phyloP scores from a whole-genome alignment of 306 rosid genomes.

The Cucumis cinereus region DNA sequence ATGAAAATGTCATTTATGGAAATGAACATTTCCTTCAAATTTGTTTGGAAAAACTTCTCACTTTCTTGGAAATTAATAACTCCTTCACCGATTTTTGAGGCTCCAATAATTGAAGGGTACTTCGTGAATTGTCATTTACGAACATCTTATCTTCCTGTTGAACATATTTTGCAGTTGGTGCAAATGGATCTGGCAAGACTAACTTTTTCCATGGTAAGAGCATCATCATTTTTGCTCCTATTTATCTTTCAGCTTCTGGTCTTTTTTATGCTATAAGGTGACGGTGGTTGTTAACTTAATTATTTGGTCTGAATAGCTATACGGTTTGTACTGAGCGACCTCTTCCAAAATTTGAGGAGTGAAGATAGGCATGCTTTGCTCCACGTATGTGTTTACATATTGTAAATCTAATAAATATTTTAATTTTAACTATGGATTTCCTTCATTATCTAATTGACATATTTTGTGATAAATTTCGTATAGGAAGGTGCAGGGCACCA shows the following conservation, averaged over 20 bases:
- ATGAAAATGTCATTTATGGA: no score
- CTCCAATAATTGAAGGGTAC: not conserved
- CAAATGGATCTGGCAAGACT: slow-evolving; percentile 97
- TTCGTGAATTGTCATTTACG: not conserved
- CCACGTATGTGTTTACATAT: slow-evolving; percentile 49
- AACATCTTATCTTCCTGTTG: not conserved
- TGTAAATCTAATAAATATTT: not conserved
- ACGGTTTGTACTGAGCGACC: slow-evolving; percentile 89
- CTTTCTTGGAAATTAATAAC: no score
- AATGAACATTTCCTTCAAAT: not conserved
- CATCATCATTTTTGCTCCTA: not conserved
- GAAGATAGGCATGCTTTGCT: slow-evolving; percentile 84
- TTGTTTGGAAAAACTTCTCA: no score
- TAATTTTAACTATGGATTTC: not conserved
- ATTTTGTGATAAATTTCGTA: slow-evolving; percentile 3
- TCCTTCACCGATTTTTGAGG: not conserved
- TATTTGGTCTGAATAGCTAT: slow-evolving; percentile 39
- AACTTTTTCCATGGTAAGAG: slow-evolving; percentile 88
- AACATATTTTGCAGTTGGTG: slow-evolving; percentile 60
- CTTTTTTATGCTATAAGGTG: slow-evolving; percentile 1
- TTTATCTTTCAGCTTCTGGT: slow-evolving; percentile 3
- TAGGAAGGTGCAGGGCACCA: slow-evolving; percentile 99
- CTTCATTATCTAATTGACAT: not conserved
- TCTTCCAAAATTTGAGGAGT: slow-evolving; percentile 68
- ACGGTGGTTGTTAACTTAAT: slow-evolving; percentile 6